These are phyloP conservation scores for Pichia heedii DNA, from an alignment of 805 yeast species.

Conservation along the genomic window DNA sequence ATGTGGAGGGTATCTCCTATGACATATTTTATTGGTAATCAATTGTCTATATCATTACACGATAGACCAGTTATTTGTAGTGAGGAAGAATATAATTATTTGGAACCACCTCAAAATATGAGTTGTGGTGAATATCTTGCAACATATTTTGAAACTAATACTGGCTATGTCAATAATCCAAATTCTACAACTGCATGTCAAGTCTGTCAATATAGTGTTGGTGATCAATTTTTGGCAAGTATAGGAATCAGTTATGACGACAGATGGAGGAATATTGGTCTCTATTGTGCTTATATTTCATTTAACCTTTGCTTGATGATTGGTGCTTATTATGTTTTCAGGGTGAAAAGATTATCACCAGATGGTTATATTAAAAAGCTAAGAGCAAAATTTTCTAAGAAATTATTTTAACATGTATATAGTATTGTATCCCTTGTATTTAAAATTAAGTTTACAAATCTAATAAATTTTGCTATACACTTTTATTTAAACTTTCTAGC, in stretches of 20 bases:
- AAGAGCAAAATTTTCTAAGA: no score
- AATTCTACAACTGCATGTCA: constrained; percentile 40
- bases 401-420: no score
- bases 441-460: no score
- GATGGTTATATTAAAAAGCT: no score
- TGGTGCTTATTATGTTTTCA: constrained; percentile 12
- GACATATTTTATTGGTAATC: constrained; percentile 56
- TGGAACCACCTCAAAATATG: constrained; percentile 49
- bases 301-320: constrained; percentile 33
- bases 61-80: constrained; percentile 43
- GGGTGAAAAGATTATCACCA: neutral
- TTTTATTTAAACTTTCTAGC: no score
- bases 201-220: constrained; percentile 37
- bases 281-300: constrained; percentile 45
- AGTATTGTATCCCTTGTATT: no score
- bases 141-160: constrained; percentile 25
- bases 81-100: constrained; percentile 37
- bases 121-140: constrained; percentile 55
- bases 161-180: constrained; percentile 57
- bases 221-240: constrained; percentile 38
- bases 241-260: constrained; percentile 36
- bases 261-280: constrained; percentile 63
- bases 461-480: no score
- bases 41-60: constrained; percentile 42
- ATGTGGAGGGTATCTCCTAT: constrained; percentile 70